These are phyloP conservation scores for Umbelopsis sp. DNA, from an alignment of 192 early-diverging fungal species.

Conservation along the genomic window DNA sequence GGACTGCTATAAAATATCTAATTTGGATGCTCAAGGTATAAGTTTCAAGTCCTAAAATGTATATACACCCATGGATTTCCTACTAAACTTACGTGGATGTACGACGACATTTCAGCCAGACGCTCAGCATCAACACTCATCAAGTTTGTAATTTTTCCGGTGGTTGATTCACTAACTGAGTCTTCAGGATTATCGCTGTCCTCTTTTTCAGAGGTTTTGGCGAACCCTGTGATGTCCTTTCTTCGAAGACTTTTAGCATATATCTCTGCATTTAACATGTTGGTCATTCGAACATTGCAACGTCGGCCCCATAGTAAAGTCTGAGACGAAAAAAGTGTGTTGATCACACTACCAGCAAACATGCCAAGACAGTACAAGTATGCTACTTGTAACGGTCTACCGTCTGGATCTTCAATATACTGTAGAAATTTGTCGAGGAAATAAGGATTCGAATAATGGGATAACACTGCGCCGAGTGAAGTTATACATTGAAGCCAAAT, in stretches of 20 bases:
- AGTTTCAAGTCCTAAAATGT: not conserved
- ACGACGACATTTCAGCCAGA: slow-evolving; percentile 57
- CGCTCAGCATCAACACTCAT: slow-evolving; percentile 76
- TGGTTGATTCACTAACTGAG: slow-evolving; percentile 31
- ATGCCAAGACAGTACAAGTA: slow-evolving; percentile 53
- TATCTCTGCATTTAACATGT: slow-evolving; percentile 54
- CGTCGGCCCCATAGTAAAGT: slow-evolving; percentile 53
- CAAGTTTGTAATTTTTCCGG: slow-evolving; percentile 73
- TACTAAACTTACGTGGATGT: slow-evolving; percentile 57
- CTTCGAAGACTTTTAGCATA: slow-evolving; percentile 51
- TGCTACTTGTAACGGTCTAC: slow-evolving; percentile 38
- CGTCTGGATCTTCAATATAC: slow-evolving; percentile 38
- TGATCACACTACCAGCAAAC: slow-evolving; percentile 45
- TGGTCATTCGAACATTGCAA: slow-evolving; percentile 50
- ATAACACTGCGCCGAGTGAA: slow-evolving; percentile 34
- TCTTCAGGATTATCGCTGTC: slow-evolving; percentile 15
- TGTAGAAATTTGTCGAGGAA: slow-evolving; percentile 45
- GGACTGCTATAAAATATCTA: slow-evolving; percentile 63
- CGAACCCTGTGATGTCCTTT: slow-evolving; percentile 45
- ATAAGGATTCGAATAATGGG: slow-evolving; percentile 51
- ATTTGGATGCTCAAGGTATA: not conserved
- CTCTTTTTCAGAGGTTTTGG: slow-evolving; percentile 29
- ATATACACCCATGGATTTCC: no score
- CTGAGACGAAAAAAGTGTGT: slow-evolving; percentile 36
- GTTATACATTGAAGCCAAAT: slow-evolving; percentile 31